Percentiles rank a stretch among this genome's conserved stretches.
Evolutionary conservation across 208 protist genomes (phyloP).

Genomic region (Sergeia podlipaevii): DNA sequence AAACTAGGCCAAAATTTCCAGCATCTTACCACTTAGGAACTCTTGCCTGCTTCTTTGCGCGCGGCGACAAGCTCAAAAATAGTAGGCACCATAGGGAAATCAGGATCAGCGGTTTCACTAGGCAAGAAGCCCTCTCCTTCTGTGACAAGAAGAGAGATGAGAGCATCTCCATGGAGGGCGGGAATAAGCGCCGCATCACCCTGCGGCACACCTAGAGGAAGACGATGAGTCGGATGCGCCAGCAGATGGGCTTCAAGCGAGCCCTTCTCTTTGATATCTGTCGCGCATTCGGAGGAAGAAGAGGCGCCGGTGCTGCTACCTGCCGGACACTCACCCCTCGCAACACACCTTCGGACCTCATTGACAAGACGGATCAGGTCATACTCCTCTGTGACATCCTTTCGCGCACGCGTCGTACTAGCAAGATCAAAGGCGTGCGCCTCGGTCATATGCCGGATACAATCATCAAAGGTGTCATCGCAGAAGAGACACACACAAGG

Average conservation of each 20-base stretch:
- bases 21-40: too few relatives aligned
- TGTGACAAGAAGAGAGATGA: slow-evolving; percentile 69
- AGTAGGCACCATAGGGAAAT: slow-evolving; percentile 82
- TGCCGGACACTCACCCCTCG: slow-evolving; percentile 21
- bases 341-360: slow-evolving; percentile 42
- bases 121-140: slow-evolving; percentile 39
- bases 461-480: slow-evolving; percentile 24
- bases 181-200: slow-evolving; percentile 49
- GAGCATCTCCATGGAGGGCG: slow-evolving; percentile 51
- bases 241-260: slow-evolving; percentile 46
- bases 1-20: too few relatives aligned
- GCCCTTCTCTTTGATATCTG: not conserved
- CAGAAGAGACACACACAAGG: slow-evolving; percentile 63
- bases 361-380: slow-evolving; percentile 83
- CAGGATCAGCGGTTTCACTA: slow-evolving; percentile 40
- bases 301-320: slow-evolving; percentile 14
- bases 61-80: slow-evolving; percentile 13
- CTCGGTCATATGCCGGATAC: slow-evolving; percentile 49
- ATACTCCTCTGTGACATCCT: slow-evolving; percentile 59
- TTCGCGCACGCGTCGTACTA: slow-evolving; percentile 22
- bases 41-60: not conserved
- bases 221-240: slow-evolving; percentile 25
- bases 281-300: not conserved
- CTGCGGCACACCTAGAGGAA: slow-evolving; percentile 33
- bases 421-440: slow-evolving; percentile 56